phyloP scores from a whole-genome alignment of 2,329 filamentous ascomycete genomes.

The Stagonosporopsis cucurbitacearum region DNA sequence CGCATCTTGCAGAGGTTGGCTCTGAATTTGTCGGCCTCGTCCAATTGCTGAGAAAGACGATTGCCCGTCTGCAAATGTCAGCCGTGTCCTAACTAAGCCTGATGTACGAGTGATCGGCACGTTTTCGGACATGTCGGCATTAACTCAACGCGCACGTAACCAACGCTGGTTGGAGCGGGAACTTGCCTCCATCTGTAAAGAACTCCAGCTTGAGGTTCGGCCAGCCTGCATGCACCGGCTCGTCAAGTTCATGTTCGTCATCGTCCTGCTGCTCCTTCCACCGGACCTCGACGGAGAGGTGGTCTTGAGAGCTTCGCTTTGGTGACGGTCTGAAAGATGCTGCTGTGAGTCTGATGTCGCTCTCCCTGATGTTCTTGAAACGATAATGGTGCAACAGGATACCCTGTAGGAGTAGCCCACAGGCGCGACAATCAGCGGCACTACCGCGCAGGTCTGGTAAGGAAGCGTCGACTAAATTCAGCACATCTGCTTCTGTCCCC shows the following conservation, averaged over 20 bases:
- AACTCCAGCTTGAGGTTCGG: constrained; percentile 47
- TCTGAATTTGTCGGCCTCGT: constrained; percentile 38
- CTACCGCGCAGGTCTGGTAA: constrained; percentile 40
- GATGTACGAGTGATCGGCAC: constrained; percentile 12
- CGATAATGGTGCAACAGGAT: constrained; percentile 42
- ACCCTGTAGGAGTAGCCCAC: constrained; percentile 43
- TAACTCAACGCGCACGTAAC: neutral
- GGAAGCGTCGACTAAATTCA: constrained; percentile 39
- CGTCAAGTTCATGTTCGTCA: constrained; percentile 26
- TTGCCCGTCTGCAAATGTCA: constrained; percentile 38
- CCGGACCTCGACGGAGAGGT: constrained; percentile 45
- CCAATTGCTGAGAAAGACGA: constrained; percentile 47
- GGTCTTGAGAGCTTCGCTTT: constrained; percentile 32
- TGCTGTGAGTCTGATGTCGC: constrained; percentile 35
- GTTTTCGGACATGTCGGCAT: constrained; percentile 4
- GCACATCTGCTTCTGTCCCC: constrained; percentile 22
- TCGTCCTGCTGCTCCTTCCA: constrained; percentile 33
- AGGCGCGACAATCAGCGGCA: constrained; percentile 40
- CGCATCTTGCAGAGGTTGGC: constrained; percentile 37
- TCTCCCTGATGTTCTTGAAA: constrained; percentile 35
- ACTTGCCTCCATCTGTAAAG: constrained; percentile 46
- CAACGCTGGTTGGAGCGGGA: neutral
- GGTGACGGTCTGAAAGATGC: constrained; percentile 31
- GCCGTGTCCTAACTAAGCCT: constrained; percentile 17
- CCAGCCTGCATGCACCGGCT: constrained; percentile 33